Evolutionary conservation across 2,329 filamentous ascomycete genomes (phyloP).

Genomic region (Pezicula rhizophila): DNA sequence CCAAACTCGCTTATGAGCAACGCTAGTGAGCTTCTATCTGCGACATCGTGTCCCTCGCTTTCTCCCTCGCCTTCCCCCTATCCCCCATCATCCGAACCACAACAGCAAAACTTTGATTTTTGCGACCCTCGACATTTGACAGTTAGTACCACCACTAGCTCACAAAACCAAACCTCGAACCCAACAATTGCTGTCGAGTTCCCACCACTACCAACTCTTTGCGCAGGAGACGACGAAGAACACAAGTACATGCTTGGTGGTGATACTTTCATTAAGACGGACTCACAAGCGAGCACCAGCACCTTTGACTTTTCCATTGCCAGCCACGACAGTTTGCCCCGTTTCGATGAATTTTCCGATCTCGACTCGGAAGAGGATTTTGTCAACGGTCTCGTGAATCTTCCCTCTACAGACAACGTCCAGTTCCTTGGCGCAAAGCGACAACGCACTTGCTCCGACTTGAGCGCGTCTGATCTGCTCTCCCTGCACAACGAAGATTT

Average conservation of each 20-base stretch:
- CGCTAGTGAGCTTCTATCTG: conserved; percentile 65
- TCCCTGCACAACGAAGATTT: conserved; percentile 73
- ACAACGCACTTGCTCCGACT: conserved; percentile 56
- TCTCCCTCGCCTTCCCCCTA: conserved; percentile 82
- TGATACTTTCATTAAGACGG: conserved; percentile 44
- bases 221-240: conserved; percentile 58
- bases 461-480: conserved; percentile 48
- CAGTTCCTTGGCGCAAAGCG: conserved; percentile 61
- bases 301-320: conserved; percentile 47
- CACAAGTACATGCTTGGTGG: conserved; percentile 39
- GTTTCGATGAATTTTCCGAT: conserved; percentile 82
- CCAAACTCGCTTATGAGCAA: conserved; percentile 59
- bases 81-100: conserved; percentile 58
- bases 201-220: conserved; percentile 55
- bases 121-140: conserved; percentile 89
- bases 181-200: conserved; percentile 51
- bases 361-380: conserved; percentile 90
- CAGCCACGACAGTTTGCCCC: conserved; percentile 55
- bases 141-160: conserved; percentile 44
- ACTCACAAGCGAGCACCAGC: conserved; percentile 32
- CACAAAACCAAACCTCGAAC: conserved; percentile 22
- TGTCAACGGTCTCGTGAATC: conserved; percentile 65
- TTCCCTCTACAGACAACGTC: conserved; percentile 52
- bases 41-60: conserved; percentile 71
- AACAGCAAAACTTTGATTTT: conserved; percentile 64